Percentiles rank a stretch among this genome's conserved stretches.
Conservation (phyloP, 306 rosid species). For the Malus fusca region DNA sequence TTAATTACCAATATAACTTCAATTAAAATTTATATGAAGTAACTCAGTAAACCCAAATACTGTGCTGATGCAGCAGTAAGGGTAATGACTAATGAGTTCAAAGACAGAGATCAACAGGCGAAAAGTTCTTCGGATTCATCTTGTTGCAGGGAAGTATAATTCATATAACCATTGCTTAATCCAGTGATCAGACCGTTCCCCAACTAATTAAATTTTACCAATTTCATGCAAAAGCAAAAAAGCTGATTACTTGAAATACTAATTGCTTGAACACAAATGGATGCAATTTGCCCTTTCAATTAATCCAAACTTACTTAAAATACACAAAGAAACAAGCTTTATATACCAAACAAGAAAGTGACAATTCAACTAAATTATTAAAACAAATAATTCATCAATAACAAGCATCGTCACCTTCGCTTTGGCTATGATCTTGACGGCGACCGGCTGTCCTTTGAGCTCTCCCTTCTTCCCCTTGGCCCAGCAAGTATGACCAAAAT, state of each 20-base stretch:
- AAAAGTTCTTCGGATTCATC: too few species aligned
- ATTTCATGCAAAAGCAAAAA: background rate
- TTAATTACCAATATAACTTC: conserved; percentile 1
- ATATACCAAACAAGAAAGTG: background rate
- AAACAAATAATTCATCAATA: background rate
- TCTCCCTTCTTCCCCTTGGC: conserved; percentile 85
- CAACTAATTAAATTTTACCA: background rate
- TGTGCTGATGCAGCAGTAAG: background rate
- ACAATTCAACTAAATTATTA: background rate
- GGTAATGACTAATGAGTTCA: background rate
- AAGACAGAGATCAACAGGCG: background rate
- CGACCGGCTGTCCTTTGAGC: conserved; percentile 77
- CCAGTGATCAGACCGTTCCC: background rate
- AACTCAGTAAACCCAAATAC: background rate
- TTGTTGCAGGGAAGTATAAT: conserved; percentile 9
- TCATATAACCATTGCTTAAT: background rate
- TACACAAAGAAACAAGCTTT: background rate
- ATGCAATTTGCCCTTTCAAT: background rate
- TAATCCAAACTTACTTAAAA: background rate
- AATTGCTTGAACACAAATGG: background rate
- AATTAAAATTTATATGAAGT: background rate
- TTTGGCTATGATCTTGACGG: conserved; percentile 92
- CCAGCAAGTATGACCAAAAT: conserved; percentile 94
- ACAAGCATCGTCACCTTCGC: conserved; percentile 48
- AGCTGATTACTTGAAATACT: background rate